Evolutionary conservation across 2,329 filamentous ascomycete genomes (phyloP), one percentile per base, ranked within the genome.

Genomic region (Aciculosporium take): DNA sequence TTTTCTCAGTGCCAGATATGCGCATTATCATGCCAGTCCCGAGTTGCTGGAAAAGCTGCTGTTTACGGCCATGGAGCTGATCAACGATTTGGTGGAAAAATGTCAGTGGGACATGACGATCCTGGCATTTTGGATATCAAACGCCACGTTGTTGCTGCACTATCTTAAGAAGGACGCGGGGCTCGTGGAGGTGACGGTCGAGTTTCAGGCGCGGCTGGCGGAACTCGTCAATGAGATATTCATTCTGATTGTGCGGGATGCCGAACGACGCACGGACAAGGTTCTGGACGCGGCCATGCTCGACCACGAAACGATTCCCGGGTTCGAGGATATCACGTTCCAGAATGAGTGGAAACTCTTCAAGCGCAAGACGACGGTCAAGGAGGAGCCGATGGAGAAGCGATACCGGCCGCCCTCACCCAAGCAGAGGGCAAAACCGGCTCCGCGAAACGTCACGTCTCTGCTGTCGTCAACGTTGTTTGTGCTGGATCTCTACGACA

Each of bases 61-160:
- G 13, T 71, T 84, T 21, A 81, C 82, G 28, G 86, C 91, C 29
- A 94, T 94, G 74, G 86, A 94, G 55, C 91, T 89, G 61, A 96
- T 98, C 53, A 96, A 96, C 56, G 81, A 87, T 45, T 86, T 95
- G 24, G 87, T 98, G n/a, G 91, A 96, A 61, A 76, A 76, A 46
- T 80, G 89, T 55, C 91, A 98, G 57, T 96, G 91, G 91, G 91
- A 98, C 57, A 98, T 98, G 91, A 98, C 91, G 0, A 94, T 98
- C 50, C 68, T 98, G 29, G 91, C 91, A 2, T 98, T 98, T 57
- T 98, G 91, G 91, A 87, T 95, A 54, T 96, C 91, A 1, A 98
- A 98, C 59, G 87, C 86, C 7, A 98, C 91, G 0, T 66, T 98
- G 30, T 66, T 98, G n/a, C 67, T 96, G 40, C 89, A 98, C 60